Evolutionary conservation across 108 stramenopile genomes (phyloP).

Genomic region (Skeletonema menzelii): DNA sequence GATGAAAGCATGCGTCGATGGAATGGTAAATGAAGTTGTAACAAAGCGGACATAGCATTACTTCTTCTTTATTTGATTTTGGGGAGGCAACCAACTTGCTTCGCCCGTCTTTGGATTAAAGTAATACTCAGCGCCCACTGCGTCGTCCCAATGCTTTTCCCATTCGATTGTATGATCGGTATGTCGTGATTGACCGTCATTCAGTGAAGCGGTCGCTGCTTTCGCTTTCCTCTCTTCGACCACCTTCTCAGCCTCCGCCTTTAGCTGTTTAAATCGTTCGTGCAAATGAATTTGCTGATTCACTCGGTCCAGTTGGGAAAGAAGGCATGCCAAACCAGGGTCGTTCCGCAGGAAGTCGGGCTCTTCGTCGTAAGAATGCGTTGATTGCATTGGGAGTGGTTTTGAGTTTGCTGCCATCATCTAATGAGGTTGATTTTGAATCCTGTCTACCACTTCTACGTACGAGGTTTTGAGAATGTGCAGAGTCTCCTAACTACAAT

Average conservation of each 20-base stretch:
- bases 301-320: not conserved
- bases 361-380: not conserved
- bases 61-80: too few relatives aligned
- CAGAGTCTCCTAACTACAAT: too few relatives aligned
- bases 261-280: not conserved
- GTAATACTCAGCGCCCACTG: not conserved
- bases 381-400: not conserved
- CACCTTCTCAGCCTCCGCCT: not conserved
- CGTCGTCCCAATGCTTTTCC: not conserved
- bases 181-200: not conserved
- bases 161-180: not conserved
- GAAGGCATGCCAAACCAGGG: not conserved
- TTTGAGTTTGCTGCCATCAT: too few relatives aligned
- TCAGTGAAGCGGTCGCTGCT: not conserved
- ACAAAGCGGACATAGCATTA: not conserved
- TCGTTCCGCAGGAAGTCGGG: not conserved
- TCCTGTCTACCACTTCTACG: too few relatives aligned
- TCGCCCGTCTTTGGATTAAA: not conserved
- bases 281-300: not conserved
- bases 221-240: not conserved
- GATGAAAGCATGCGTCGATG: conserved; percentile 48
- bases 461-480: too few relatives aligned
- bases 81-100: conserved; percentile 3
- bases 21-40: conserved; percentile 18
- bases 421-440: too few relatives aligned